phyloP scores from a whole-genome alignment of 306 rosid genomes.

The Senna tora region DNA sequence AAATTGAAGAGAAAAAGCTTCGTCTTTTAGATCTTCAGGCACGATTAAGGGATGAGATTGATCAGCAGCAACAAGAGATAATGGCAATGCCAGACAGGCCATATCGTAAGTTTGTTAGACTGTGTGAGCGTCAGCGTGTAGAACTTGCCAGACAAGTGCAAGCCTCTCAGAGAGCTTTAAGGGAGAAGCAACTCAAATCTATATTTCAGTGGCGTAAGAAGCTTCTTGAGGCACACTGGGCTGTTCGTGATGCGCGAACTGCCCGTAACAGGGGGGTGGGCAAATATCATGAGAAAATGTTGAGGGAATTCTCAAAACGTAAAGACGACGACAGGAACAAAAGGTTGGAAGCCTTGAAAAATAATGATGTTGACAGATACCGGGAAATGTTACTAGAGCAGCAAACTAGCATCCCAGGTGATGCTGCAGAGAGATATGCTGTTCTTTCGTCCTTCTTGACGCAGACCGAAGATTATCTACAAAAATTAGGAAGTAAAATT shows the following conservation, averaged over 20 bases:
- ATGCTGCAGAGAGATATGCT: conserved; percentile 95
- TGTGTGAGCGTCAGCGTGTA: conserved; percentile 96
- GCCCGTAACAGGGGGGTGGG: conserved; percentile 98
- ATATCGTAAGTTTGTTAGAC: conserved; percentile 86
- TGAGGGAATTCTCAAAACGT: conserved; percentile 91
- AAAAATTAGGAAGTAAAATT: conserved; percentile 91
- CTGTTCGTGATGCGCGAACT: conserved; percentile 95
- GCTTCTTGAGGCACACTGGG: conserved; percentile 97
- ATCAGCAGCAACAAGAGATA: conserved; percentile 97
- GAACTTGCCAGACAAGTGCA: conserved; percentile 93
- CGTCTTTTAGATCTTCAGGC: conserved; percentile 87
- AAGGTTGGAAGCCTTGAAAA: conserved; percentile 97
- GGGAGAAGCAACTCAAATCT: conserved; percentile 94
- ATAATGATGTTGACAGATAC: conserved; percentile 96
- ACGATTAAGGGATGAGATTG: conserved; percentile 91
- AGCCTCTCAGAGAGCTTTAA: conserved; percentile 79
- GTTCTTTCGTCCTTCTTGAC: conserved; percentile 90
- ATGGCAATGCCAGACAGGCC: conserved; percentile 99
- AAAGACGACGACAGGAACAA: conserved; percentile 91
- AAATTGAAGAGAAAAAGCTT: conserved; percentile 95
- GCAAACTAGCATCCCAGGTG: conserved; percentile 86
- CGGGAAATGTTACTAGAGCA: conserved; percentile 97
- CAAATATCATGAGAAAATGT: conserved; percentile 92
- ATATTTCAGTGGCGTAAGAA: conserved; percentile 96
- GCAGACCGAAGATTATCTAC: conserved; percentile 98